These are phyloP conservation scores for Fusarium floridanum DNA, from an alignment of 2,329 filamentous ascomycete species.

Conservation along the genomic window DNA sequence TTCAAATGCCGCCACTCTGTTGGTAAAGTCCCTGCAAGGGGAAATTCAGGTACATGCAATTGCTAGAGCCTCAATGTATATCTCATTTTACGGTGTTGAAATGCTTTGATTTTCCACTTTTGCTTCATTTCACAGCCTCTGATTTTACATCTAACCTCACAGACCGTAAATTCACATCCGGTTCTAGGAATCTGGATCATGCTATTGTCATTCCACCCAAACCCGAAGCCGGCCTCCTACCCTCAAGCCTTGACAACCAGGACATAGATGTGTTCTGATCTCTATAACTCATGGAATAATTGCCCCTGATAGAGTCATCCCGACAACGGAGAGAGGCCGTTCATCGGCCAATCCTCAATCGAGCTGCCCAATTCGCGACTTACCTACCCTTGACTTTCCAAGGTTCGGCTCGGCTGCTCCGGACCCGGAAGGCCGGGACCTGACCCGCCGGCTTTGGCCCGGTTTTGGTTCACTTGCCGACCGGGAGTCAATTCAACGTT, in stretches of 20 bases:
- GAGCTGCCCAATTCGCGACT: not conserved
- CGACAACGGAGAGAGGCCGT: constrained; percentile 10
- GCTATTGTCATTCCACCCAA: constrained; percentile 37
- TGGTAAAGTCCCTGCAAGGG: not conserved
- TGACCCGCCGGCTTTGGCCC: constrained; percentile 21
- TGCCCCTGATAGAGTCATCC: constrained; percentile 1
- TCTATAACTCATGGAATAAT: constrained; percentile 6
- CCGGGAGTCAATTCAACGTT: not conserved
- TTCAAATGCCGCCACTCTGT: constrained; percentile 20
- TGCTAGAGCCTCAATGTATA: not conserved
- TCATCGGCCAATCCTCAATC: constrained; percentile 8
- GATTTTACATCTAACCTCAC: not conserved
- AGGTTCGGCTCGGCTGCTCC: constrained; percentile 9
- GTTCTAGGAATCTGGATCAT: constrained; percentile 7
- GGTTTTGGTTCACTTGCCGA: constrained; percentile 14
- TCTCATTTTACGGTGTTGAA: not conserved
- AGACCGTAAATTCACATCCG: constrained; percentile 5
- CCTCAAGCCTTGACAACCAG: not conserved
- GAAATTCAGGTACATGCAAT: constrained; percentile 8
- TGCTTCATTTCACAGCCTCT: not conserved
- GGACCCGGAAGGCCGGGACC: constrained; percentile 17
- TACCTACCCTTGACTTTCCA: not conserved
- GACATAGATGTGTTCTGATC: not conserved
- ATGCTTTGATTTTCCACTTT: not conserved
- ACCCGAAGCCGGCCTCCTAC: constrained; percentile 34